Percentiles rank a stretch among this genome's conserved stretches.
phyloP scores from a whole-genome alignment of 2,329 filamentous ascomycete species.

The Tolypocladium ophioglossoides region DNA sequence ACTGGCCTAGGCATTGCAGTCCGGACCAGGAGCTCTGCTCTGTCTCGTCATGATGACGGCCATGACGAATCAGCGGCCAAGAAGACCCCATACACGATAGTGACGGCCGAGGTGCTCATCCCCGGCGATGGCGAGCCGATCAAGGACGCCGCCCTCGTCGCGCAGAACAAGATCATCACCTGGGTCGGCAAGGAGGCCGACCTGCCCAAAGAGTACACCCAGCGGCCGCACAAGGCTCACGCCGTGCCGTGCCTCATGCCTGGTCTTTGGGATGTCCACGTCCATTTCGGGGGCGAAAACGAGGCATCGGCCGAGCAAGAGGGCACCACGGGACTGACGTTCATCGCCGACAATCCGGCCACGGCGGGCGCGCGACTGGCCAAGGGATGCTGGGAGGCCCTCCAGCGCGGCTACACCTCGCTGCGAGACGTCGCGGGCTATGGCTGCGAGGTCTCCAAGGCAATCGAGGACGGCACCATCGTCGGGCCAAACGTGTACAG shows the following conservation, averaged over 20 bases:
- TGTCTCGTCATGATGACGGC: not conserved
- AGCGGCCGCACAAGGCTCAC: conserved; percentile 13
- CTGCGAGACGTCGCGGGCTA: conserved; percentile 37
- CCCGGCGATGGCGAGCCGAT: conserved; percentile 24
- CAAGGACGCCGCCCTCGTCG: conserved; percentile 20
- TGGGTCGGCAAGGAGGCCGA: conserved; percentile 21
- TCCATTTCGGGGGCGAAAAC: conserved; percentile 30
- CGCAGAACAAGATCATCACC: conserved; percentile 23
- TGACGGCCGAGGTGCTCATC: conserved; percentile 22
- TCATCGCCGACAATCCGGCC: conserved; percentile 19
- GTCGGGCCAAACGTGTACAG: conserved; percentile 38
- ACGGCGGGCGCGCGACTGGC: conserved; percentile 26
- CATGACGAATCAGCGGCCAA: conserved; percentile 3
- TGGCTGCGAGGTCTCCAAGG: conserved; percentile 28
- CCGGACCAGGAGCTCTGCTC: conserved; percentile 2
- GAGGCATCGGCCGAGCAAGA: conserved; percentile 7
- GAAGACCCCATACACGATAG: conserved; percentile 20
- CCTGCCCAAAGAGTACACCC: conserved; percentile 20
- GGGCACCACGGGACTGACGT: conserved; percentile 12
- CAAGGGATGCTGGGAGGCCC: conserved; percentile 24
- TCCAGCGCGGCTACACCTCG: conserved; percentile 37
- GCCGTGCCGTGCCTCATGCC: conserved; percentile 34
- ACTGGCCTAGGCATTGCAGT: conserved; percentile 18
- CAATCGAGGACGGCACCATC: conserved; percentile 31
- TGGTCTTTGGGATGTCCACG: conserved; percentile 42